A percentile compares a stretch with the other conserved stretches of the same genome.
Conservation (phyloP, 2,329 filamentous ascomycete species). For the Fusarium cicatricum region DNA sequence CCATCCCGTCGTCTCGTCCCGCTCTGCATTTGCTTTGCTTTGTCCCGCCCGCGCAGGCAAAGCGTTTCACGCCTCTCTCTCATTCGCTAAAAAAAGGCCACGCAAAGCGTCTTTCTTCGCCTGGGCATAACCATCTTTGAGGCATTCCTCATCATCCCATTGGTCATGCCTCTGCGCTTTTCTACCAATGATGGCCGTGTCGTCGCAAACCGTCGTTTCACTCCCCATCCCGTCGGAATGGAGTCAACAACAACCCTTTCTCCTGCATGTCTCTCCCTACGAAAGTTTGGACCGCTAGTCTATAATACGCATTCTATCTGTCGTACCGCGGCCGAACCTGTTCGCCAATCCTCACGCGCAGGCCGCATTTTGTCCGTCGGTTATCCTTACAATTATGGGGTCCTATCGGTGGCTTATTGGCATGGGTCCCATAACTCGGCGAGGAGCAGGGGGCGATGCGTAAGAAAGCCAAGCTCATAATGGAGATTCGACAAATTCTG, state of each 20-base stretch:
- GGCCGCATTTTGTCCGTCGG: constrained; percentile 26
- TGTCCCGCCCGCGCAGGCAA: constrained; percentile 12
- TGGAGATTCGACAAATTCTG: constrained; percentile 12
- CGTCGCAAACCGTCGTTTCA: constrained; percentile 33
- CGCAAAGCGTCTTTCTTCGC: constrained; percentile 33
- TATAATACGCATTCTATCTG: constrained; percentile 26
- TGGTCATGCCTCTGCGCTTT: constrained; percentile 29
- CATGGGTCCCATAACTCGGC: constrained; percentile 34
- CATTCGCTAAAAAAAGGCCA: constrained; percentile 34
- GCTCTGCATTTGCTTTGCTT: constrained; percentile 6
- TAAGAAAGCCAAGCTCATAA: constrained; percentile 3
- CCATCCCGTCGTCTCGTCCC: constrained; percentile 17
- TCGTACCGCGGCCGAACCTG: constrained; percentile 27
- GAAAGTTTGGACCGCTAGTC: constrained; percentile 25
- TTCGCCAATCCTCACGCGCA: constrained; percentile 38
- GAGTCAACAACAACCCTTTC: constrained; percentile 20
- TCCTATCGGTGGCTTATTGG: constrained; percentile 25
- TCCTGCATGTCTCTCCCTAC: constrained; percentile 37
- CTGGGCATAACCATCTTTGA: constrained; percentile 23
- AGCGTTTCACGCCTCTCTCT: constrained; percentile 1
- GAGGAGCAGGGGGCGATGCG: constrained; percentile 9
- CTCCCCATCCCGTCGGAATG: constrained; percentile 30
- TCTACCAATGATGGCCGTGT: constrained; percentile 36
- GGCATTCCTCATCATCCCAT: constrained; percentile 23
- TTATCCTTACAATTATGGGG: constrained; percentile 23